phyloP scores from a whole-genome alignment of 305 asterid genomes.

The Fraxinus baroniana region DNA sequence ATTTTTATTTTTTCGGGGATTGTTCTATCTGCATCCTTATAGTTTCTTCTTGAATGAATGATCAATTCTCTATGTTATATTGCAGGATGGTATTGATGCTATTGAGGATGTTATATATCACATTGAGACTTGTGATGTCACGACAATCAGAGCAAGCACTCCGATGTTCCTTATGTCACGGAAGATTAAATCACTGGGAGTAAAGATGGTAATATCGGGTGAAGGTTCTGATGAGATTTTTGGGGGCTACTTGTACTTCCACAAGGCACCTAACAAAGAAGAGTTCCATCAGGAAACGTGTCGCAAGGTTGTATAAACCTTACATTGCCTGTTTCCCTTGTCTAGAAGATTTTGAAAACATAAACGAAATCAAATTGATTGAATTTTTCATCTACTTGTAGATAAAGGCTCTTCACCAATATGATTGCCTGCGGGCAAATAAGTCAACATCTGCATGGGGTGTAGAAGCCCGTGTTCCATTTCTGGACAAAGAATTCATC shows the following conservation, averaged over 20 bases:
- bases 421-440: slow-evolving; percentile 91
- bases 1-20: not conserved
- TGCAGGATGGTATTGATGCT: slow-evolving; percentile 97
- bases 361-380: slow-evolving; percentile 9
- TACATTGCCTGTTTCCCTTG: not conserved
- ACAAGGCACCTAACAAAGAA: slow-evolving; percentile 97
- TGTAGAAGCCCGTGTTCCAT: slow-evolving; percentile 90
- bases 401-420: slow-evolving; percentile 95
- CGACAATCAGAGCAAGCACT: slow-evolving; percentile 96
- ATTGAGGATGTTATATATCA: slow-evolving; percentile 97
- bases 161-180: slow-evolving; percentile 99
- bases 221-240: slow-evolving; percentile 98
- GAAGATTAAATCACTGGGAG: slow-evolving; percentile 91
- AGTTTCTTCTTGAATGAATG: not conserved
- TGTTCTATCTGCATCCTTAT: not conserved
- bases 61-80: not conserved
- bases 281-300: slow-evolving; percentile 88
- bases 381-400: slow-evolving; percentile 26
- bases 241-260: slow-evolving; percentile 92
- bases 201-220: slow-evolving; percentile 97
- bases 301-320: slow-evolving; percentile 60
- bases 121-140: slow-evolving; percentile 88
- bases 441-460: slow-evolving; percentile 99
- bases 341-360: not conserved
- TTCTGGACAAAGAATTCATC: slow-evolving; percentile 83